These are phyloP conservation scores for Amanita rubescens DNA, from an alignment of 768 basidiomycete species.

Conservation along the genomic window DNA sequence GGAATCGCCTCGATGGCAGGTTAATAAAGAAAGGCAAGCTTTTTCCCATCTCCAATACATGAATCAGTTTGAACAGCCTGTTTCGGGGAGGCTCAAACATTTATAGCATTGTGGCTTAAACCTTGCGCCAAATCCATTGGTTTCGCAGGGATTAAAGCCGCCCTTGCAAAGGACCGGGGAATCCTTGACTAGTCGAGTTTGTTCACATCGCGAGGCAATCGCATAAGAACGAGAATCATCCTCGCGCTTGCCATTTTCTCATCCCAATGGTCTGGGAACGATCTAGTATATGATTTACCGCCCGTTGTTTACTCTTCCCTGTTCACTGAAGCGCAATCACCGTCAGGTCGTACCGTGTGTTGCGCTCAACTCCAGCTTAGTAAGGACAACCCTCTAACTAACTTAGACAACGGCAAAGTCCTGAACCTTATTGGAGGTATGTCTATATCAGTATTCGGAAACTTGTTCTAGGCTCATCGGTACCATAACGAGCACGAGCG, in stretches of 20 bases:
- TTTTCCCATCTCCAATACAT: not conserved
- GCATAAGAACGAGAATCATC: slow-evolving; percentile 47
- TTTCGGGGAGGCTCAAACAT: slow-evolving; percentile 36
- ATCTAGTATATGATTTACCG: slow-evolving; percentile 30
- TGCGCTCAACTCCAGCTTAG: not conserved
- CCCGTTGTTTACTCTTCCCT: not conserved
- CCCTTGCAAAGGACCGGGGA: slow-evolving; percentile 36
- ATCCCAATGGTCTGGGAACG: slow-evolving; percentile 52
- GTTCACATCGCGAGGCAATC: slow-evolving; percentile 44
- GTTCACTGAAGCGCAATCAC: not conserved
- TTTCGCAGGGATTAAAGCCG: slow-evolving; percentile 62
- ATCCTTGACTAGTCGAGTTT: slow-evolving; percentile 40
- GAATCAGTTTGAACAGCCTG: not conserved
- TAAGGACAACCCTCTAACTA: not conserved
- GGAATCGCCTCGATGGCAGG: slow-evolving; percentile 68
- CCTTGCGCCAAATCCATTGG: slow-evolving; percentile 38
- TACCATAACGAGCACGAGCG: slow-evolving; percentile 35
- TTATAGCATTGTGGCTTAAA: slow-evolving; percentile 8
- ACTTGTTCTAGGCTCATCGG: not conserved
- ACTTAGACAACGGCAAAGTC: slow-evolving; percentile 42
- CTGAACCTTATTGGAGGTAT: slow-evolving; percentile 37
- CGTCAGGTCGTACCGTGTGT: slow-evolving; percentile 39
- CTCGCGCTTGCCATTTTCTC: slow-evolving; percentile 53
- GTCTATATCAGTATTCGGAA: not conserved
- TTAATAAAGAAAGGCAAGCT: slow-evolving; percentile 47